These are phyloP conservation scores for Corrigiola litoralis DNA, from an alignment of 179 eudicot species.

Conservation along the genomic window DNA sequence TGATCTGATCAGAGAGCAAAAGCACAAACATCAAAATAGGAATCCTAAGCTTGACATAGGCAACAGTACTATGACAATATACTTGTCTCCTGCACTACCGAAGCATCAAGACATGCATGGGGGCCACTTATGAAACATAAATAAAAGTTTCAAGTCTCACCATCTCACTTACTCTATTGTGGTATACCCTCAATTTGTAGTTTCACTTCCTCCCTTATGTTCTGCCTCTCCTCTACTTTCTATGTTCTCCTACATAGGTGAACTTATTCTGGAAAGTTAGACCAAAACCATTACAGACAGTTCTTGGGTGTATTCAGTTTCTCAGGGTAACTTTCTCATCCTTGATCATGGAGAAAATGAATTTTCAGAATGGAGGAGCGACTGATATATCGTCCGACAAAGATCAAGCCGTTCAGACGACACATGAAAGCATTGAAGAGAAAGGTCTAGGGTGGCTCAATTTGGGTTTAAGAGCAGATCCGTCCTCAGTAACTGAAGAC, in stretches of 20 bases:
- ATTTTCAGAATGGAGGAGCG: constrained; percentile 16
- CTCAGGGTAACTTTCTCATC: constrained; percentile 1
- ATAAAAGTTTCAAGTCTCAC: constrained; percentile 23
- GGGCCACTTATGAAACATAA: constrained; percentile 27
- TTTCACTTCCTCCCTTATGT: constrained; percentile 1
- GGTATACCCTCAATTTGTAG: background rate
- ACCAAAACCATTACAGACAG: too few species aligned
- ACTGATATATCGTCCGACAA: constrained; percentile 21
- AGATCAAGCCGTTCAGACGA: constrained; percentile 20
- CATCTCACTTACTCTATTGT: constrained; percentile 11
- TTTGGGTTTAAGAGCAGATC: constrained; percentile 35
- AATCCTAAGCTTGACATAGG: constrained; percentile 46
- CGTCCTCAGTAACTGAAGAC: constrained; percentile 15
- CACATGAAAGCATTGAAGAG: constrained; percentile 11
- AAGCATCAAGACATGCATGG: constrained; percentile 43
- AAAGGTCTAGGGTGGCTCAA: constrained; percentile 41
- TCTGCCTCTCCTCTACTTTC: constrained; percentile 7
- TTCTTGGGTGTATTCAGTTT: too few species aligned
- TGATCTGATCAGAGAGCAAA: constrained; percentile 25
- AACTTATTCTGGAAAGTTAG: background rate
- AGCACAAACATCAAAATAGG: constrained; percentile 30
- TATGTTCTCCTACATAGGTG: constrained; percentile 8
- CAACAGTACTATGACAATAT: constrained; percentile 35
- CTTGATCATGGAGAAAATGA: constrained; percentile 18
- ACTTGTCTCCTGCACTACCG: constrained; percentile 31